Evolutionary conservation across 352 stramenopile genomes (phyloP), one percentile per base, ranked within the genome.

Genomic region (Globisporangium perplexum): DNA sequence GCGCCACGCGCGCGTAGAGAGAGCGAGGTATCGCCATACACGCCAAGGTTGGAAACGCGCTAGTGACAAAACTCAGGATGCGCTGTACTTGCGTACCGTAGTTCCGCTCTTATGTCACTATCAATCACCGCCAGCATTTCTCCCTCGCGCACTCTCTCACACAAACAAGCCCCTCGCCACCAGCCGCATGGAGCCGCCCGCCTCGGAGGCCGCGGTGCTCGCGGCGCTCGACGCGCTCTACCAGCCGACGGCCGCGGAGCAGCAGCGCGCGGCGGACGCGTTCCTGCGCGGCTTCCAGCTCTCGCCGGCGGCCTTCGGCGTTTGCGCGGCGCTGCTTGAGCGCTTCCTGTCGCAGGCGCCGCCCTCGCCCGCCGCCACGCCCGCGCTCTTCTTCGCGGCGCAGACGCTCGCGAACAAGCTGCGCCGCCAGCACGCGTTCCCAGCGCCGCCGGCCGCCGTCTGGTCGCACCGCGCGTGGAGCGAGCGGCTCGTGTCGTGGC

Each of bases 341-440:
- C 71, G 72, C 45, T 73, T 85, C 41, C 53, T 93, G 20, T 31
- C 38, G 43, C 44, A 4, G 50, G 35, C n/a, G n/a, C n/a, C n/a
- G n/a, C n/a, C n/a, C n/a, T n/a, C n/a, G 18, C 26, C 22, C 49
- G 42, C 44, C 41, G 36, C 65, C 38, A 62, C 85, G 14, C 77
- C 81, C 14, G 64, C 80, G 22, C 63, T 88, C 24, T 93, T 91
- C 64, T 93, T 93, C 63, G 71, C 83, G 22, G 68, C 83, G 18
- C 83, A 93, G 69, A 93, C 83, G 60, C 69, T 93, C 47, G 78
- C 80, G n/a, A 90, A 77, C 65, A 90, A 91, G 60, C 55, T 93
- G 18, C 77, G 82, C 6, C 76, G 79, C 22, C 71, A 88, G 43
- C 68, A 77, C 33, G 58, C 59, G 55, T 63, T 84, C 55, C 69